These are phyloP conservation scores for Jamesozyma jinghongensis DNA, from an alignment of 805 yeast genomes.

Conservation along the genomic window DNA sequence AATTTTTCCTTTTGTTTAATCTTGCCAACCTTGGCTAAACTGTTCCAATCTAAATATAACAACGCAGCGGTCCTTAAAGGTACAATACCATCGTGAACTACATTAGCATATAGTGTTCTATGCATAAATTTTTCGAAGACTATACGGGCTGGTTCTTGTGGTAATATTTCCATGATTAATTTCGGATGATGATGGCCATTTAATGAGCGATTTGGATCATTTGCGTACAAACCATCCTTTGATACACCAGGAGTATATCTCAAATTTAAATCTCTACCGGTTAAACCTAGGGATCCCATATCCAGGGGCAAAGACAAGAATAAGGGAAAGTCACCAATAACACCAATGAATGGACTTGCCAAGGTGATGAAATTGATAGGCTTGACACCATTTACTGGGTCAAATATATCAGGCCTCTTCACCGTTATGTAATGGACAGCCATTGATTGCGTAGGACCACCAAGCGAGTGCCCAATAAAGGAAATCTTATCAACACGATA, in stretches of 20 bases:
- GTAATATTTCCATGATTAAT: constrained; percentile 68
- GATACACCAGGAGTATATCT: constrained; percentile 32
- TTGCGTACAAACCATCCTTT: constrained; percentile 19
- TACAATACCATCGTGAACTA: constrained; percentile 89
- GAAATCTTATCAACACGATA: constrained; percentile 56
- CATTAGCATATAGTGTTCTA: constrained; percentile 83
- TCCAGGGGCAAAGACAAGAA: constrained; percentile 77
- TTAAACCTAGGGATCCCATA: constrained; percentile 83
- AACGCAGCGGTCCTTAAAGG: constrained; percentile 87
- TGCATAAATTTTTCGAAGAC: constrained; percentile 54
- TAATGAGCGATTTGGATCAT: constrained; percentile 5
- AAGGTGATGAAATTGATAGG: constrained; percentile 75
- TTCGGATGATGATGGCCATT: constrained; percentile 10
- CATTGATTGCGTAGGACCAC: constrained; percentile 86
- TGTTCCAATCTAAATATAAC: constrained; percentile 78
- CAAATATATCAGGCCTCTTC: constrained; percentile 61
- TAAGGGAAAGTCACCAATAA: constrained; percentile 78
- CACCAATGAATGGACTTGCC: constrained; percentile 86
- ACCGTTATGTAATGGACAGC: constrained; percentile 68
- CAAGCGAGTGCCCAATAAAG: constrained; percentile 87
- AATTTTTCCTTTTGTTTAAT: constrained; percentile 18
- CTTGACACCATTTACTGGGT: constrained; percentile 32
- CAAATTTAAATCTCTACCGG: constrained; percentile 85
- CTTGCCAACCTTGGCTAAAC: constrained; percentile 43
- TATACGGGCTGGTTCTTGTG: constrained; percentile 62